phyloP scores from a whole-genome alignment of 306 rosid genomes.

The Vicia faba region DNA sequence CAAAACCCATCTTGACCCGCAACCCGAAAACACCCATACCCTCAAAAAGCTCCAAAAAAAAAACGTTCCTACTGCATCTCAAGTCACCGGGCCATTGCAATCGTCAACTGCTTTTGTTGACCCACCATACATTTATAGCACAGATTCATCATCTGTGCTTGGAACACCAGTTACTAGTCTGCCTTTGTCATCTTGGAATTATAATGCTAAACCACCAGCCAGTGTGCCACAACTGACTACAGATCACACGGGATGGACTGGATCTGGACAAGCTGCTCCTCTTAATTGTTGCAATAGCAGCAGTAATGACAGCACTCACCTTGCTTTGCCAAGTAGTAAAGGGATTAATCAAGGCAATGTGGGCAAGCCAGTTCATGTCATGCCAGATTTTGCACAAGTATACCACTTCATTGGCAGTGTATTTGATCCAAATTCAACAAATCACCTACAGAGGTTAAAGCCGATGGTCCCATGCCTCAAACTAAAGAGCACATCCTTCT shows the following conservation, averaged over 20 bases:
- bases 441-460: slow-evolving; percentile 73
- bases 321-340: slow-evolving; percentile 46
- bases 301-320: slow-evolving; percentile 65
- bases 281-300: slow-evolving; percentile 61
- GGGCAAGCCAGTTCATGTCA: slow-evolving; percentile 51
- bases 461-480: slow-evolving; percentile 86
- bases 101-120: slow-evolving; percentile 62
- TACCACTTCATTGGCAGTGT: slow-evolving; percentile 84
- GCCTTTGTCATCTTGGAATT: slow-evolving; percentile 70
- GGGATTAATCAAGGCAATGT: slow-evolving; percentile 43
- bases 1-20: neutral
- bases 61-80: slow-evolving; percentile 57
- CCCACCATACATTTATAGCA: slow-evolving; percentile 51
- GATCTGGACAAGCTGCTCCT: slow-evolving; percentile 49
- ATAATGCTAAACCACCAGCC: slow-evolving; percentile 49
- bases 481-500: slow-evolving; percentile 80
- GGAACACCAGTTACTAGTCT: slow-evolving; percentile 57
- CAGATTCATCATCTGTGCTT: slow-evolving; percentile 66
- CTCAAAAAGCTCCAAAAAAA: no score
- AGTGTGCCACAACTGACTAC: slow-evolving; percentile 50
- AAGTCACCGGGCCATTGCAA: slow-evolving; percentile 51
- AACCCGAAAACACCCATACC: neutral
- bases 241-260: slow-evolving; percentile 55
- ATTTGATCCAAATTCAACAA: slow-evolving; percentile 68
- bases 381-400: slow-evolving; percentile 87